Evolutionary conservation across 73 alveolate genomes (phyloP).

Genomic region (Paraurostyla sp.): DNA sequence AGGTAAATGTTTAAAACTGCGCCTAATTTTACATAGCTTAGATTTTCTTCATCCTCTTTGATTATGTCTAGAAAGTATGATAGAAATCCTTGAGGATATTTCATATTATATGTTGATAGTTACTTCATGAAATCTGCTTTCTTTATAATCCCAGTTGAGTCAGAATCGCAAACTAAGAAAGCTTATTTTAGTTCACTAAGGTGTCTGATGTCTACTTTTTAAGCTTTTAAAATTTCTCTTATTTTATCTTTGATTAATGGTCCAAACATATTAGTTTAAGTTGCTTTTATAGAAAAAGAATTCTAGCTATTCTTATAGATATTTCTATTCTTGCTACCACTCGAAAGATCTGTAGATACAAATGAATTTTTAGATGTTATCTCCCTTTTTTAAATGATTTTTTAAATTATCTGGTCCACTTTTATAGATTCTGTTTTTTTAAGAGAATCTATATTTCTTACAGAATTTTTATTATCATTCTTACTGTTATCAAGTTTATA

Average conservation of each 20-base stretch:
- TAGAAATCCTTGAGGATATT: neutral
- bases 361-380: neutral
- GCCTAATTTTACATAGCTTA: slow-evolving; percentile 15
- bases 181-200: slow-evolving; percentile 7
- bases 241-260: neutral
- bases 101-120: neutral
- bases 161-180: neutral
- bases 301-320: neutral
- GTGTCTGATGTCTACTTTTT: slow-evolving; percentile 20
- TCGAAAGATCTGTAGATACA: neutral
- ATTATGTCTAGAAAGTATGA: neutral
- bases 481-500: too few species aligned
- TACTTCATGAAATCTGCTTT: neutral
- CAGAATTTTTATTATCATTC: neutral
- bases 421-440: neutral
- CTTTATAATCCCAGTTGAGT: neutral
- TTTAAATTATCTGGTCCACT: neutral
- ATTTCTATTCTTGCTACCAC: neutral
- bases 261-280: neutral
- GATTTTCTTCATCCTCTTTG: neutral
- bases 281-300: neutral
- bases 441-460: neutral
- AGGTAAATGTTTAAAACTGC: slow-evolving; percentile 1
- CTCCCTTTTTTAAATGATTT: neutral
- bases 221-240: neutral